Conservation (phyloP, 1,284 basidiomycete genomes). For the Leccinum solheimii region DNA sequence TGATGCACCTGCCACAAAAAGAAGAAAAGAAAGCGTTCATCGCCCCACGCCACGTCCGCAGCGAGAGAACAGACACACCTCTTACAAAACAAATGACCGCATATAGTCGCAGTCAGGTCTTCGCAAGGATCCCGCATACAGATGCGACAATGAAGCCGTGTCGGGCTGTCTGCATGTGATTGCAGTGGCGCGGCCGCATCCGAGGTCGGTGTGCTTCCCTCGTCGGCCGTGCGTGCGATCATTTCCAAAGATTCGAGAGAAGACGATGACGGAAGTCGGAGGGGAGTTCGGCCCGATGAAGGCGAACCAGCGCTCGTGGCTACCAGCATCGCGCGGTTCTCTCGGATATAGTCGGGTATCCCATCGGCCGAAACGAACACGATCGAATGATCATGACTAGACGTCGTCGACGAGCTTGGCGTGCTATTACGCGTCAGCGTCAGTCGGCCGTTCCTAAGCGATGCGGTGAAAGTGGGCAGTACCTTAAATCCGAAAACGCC, state of each 20-base stretch:
- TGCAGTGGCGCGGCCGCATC: not conserved
- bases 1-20: constrained; percentile 46
- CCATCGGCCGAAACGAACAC: constrained; percentile 33
- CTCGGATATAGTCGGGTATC: constrained; percentile 33
- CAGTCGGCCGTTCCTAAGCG: not conserved
- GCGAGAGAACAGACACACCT: constrained; percentile 36
- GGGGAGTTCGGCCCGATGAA: constrained; percentile 21
- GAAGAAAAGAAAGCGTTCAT: not conserved
- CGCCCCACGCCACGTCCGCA: not conserved
- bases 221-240: not conserved
- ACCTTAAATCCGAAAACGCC: constrained; percentile 25
- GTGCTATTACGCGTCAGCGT: constrained; percentile 16
- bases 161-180: not conserved
- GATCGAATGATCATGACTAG: constrained; percentile 22
- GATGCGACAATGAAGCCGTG: constrained; percentile 44
- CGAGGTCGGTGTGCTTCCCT: not conserved
- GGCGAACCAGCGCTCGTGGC: constrained; percentile 31
- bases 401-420: constrained; percentile 11
- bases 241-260: constrained; percentile 18
- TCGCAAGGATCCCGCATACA: constrained; percentile 45
- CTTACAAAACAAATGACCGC: constrained; percentile 60
- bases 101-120: constrained; percentile 53
- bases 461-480: not conserved
- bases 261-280: constrained; percentile 22
- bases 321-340: constrained; percentile 34